Evolutionary conservation across 495 filamentous ascomycete genomes (phyloP).

Genomic region (Penicillium silybi): DNA sequence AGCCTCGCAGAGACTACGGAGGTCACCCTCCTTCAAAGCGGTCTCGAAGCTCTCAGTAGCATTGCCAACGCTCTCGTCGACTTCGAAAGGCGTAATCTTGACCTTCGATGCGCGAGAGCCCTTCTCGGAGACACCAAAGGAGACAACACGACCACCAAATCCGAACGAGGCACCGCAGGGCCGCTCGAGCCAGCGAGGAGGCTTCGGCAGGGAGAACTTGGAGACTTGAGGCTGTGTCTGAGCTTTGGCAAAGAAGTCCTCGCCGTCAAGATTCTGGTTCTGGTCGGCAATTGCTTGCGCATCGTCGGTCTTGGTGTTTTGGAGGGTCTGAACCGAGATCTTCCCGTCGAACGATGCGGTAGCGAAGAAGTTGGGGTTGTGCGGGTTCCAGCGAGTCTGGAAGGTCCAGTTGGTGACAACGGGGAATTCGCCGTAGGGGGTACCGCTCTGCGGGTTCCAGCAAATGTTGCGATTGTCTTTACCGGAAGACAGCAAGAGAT

Average conservation of each 20-base stretch:
- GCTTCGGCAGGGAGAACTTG: conserved; percentile 77
- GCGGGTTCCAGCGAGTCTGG: conserved; percentile 89
- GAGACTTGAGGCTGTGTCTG: conserved; percentile 86
- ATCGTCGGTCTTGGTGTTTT: conserved; percentile 67
- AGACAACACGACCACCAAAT: conserved; percentile 90
- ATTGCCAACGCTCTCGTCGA: conserved; percentile 78
- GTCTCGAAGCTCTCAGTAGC: conserved; percentile 85
- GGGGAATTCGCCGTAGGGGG: conserved; percentile 85
- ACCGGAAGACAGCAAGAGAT: conserved; percentile 87
- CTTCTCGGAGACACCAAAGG: conserved; percentile 59
- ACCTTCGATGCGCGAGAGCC: conserved; percentile 70
- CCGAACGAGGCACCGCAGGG: conserved; percentile 89
- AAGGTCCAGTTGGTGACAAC: conserved; percentile 99
- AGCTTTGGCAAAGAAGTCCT: conserved; percentile 94
- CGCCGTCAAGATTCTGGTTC: conserved; percentile 73
- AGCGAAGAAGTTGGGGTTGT: conserved; percentile 84
- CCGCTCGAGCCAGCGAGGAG: conserved; percentile 86
- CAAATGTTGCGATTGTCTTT: conserved; percentile 95
- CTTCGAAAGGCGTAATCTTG: conserved; percentile 79
- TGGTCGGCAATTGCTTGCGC: conserved; percentile 52
- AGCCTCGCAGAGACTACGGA: conserved; percentile 75
- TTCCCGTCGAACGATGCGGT: conserved; percentile 97
- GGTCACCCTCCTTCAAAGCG: conserved; percentile 71
- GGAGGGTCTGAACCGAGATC: conserved; percentile 86
- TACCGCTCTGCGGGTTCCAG: conserved; percentile 92